Percentiles rank a stretch among this genome's conserved stretches.
phyloP scores from a whole-genome alignment of 2,329 filamentous ascomycete species.

The Arthrocladium fulminans region DNA sequence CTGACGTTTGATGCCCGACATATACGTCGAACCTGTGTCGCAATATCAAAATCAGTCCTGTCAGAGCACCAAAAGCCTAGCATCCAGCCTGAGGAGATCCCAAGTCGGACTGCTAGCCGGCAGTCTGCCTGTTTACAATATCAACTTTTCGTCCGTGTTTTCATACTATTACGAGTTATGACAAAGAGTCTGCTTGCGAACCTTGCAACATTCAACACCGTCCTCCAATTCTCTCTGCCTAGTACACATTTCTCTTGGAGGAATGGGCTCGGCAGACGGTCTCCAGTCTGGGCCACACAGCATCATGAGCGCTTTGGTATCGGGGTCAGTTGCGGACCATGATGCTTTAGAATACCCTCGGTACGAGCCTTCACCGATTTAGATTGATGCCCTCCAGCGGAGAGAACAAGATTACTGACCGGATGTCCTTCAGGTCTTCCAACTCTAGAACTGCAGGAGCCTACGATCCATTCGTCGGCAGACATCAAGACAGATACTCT shows the following conservation, averaged over 20 bases:
- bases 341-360: background rate
- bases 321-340: slow-evolving; percentile 4
- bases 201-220: slow-evolving; percentile 3
- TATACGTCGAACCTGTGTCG: background rate
- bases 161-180: slow-evolving; percentile 1
- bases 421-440: background rate
- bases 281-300: background rate
- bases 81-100: background rate
- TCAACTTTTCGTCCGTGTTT: background rate
- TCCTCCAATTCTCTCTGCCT: slow-evolving; percentile 3
- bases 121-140: background rate
- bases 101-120: background rate
- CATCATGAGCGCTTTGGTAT: slow-evolving; percentile 6
- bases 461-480: slow-evolving; percentile 1
- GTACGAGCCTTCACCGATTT: slow-evolving; percentile 3
- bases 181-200: slow-evolving; percentile 2
- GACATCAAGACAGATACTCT: slow-evolving; percentile 1
- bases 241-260: background rate
- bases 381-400: background rate
- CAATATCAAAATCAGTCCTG: too few relatives aligned
- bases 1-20: background rate
- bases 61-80: background rate
- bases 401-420: background rate
- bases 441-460: background rate
- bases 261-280: slow-evolving; percentile 1